Percentiles rank a stretch among this genome's conserved stretches.
Conservation (phyloP, 345 rosid species). For the Arabis hirsuta region DNA sequence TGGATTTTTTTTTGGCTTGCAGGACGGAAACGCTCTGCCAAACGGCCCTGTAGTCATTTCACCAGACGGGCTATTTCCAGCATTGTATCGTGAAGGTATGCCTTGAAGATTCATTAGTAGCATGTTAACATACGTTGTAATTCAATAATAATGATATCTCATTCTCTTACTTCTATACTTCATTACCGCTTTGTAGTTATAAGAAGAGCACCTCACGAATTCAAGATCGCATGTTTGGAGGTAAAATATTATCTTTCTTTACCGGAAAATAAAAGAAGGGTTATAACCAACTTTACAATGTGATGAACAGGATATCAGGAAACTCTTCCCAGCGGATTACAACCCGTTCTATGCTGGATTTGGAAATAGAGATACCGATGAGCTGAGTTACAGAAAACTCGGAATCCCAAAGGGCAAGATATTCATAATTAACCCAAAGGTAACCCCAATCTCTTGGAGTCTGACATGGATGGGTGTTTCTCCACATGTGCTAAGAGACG, state of each 20-base stretch:
- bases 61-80: slow-evolving; percentile 91
- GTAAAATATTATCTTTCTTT: slow-evolving; percentile 40
- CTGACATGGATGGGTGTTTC: slow-evolving; percentile 14
- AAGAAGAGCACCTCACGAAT: slow-evolving; percentile 94
- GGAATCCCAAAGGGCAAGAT: slow-evolving; percentile 95
- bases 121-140: not conserved
- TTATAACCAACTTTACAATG: not conserved
- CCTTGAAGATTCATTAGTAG: slow-evolving; percentile 26
- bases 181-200: slow-evolving; percentile 58
- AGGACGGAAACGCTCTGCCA: slow-evolving; percentile 92
- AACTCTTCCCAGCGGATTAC: slow-evolving; percentile 81
- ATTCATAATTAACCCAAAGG: slow-evolving; percentile 94
- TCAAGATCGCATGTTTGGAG: slow-evolving; percentile 95
- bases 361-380: slow-evolving; percentile 92
- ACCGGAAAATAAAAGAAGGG: not conserved
- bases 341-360: slow-evolving; percentile 96
- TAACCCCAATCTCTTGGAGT: slow-evolving; percentile 31
- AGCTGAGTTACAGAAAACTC: slow-evolving; percentile 84
- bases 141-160: not conserved
- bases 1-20: slow-evolving; percentile 29
- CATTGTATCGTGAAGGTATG: slow-evolving; percentile 84
- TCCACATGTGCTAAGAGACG: slow-evolving; percentile 13
- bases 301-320: slow-evolving; percentile 71
- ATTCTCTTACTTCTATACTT: slow-evolving; percentile 6
- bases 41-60: slow-evolving; percentile 91